Percentiles rank a stretch among this genome's conserved stretches.
Evolutionary conservation across 2,329 filamentous ascomycete genomes (phyloP).

Genomic region (Alternaria sp.): DNA sequence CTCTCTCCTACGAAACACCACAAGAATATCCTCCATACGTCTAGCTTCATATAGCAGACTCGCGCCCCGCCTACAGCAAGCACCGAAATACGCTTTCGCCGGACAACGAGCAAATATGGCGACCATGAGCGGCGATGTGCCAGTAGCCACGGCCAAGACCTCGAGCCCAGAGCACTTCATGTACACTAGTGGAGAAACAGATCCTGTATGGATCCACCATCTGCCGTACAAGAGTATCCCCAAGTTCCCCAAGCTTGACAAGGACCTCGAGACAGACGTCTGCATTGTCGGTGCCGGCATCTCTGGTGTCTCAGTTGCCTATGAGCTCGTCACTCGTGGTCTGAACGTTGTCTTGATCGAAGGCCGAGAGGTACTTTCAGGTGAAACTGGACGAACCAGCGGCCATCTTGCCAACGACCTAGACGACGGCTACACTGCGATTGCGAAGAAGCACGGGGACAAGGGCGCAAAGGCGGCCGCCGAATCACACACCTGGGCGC

Average conservation of each 20-base stretch:
- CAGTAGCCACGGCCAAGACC: constrained; percentile 13
- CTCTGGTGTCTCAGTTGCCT: constrained; percentile 59
- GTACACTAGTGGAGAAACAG: constrained; percentile 58
- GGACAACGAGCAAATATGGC: constrained; percentile 22
- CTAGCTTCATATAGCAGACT: constrained; percentile 1
- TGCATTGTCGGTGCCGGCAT: constrained; percentile 62
- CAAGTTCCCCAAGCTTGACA: constrained; percentile 51
- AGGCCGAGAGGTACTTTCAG: constrained; percentile 61
- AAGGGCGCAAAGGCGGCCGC: constrained; percentile 58
- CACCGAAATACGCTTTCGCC: background rate
- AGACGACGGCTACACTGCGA: constrained; percentile 60
- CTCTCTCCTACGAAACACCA: constrained; percentile 8
- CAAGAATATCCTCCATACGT: constrained; percentile 3
- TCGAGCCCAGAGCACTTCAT: constrained; percentile 44
- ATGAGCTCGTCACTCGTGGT: constrained; percentile 61
- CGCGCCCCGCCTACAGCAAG: background rate
- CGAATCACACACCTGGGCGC: constrained; percentile 63
- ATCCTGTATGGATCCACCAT: constrained; percentile 62
- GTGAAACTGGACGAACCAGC: constrained; percentile 61
- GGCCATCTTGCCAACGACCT: constrained; percentile 63
- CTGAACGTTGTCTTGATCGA: constrained; percentile 60
- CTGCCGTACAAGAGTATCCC: constrained; percentile 56
- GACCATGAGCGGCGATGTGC: constrained; percentile 8
- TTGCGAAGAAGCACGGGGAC: constrained; percentile 60
- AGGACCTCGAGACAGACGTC: constrained; percentile 57